A percentile compares a stretch with the other conserved stretches of the same genome.
Conservation (phyloP, 129 eudicot species). For the Flaveria brownii region DNA sequence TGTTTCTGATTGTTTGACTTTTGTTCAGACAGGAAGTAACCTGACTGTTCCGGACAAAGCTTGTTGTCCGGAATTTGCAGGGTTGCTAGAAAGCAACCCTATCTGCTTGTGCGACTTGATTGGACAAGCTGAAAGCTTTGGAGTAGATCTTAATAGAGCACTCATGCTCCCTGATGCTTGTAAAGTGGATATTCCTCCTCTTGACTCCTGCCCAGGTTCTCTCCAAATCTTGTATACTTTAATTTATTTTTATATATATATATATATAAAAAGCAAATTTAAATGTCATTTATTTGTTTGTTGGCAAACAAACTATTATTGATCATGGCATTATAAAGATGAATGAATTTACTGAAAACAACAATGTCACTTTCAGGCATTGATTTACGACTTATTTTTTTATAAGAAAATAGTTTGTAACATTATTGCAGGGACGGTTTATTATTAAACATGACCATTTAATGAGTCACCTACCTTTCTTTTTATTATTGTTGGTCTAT, state of each 20-base stretch:
- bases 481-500: slow-evolving; percentile 7
- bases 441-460: not conserved
- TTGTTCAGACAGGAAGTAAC: slow-evolving; percentile 38
- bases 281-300: not conserved
- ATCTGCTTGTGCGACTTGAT: slow-evolving; percentile 44
- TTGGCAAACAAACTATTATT: not conserved
- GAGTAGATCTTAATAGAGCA: slow-evolving; percentile 39
- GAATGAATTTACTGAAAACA: slow-evolving; percentile 1
- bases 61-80: slow-evolving; percentile 47
- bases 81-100: slow-evolving; percentile 42
- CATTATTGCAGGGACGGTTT: not conserved
- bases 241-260: not conserved
- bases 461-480: slow-evolving; percentile 15
- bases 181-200: slow-evolving; percentile 31
- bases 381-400: not conserved
- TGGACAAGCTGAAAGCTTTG: slow-evolving; percentile 11
- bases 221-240: not conserved
- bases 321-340: not conserved
- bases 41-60: slow-evolving; percentile 36
- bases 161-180: slow-evolving; percentile 46
- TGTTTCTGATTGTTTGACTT: slow-evolving; percentile 43
- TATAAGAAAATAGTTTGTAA: not conserved
- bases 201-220: slow-evolving; percentile 41
- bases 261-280: not conserved
- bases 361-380: not conserved